Evolutionary conservation across 108 stramenopile genomes (phyloP), one percentile per base, ranked within the genome.

Genomic region (Aurantiochytrium sp.): DNA sequence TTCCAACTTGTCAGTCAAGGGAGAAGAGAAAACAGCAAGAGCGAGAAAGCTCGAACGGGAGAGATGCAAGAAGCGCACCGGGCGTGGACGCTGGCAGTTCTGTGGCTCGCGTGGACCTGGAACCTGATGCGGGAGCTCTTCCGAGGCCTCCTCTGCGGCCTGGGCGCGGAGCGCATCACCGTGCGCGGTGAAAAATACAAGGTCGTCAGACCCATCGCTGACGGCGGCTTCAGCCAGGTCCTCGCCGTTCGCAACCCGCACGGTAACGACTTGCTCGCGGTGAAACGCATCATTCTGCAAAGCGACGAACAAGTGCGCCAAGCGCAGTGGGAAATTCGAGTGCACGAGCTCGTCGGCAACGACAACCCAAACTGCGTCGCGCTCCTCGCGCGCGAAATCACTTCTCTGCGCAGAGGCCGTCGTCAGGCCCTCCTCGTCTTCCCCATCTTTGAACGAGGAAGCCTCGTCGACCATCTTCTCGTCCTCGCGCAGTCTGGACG

Each of bases 171-270:
- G 35, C 64, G 64, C 64, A 42, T 69, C 35, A 69, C 14, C 4
- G 25, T 69, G 19, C 44, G 72, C 45, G 72, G 72, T 1, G 72
- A 47, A 43, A 23, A 1, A 2, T 45, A 49, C 58, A 10, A 58
- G 25, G 47, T 51, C n/a, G 35, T 45, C 53, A 8, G 45, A 5
- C 51, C 25, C 45, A 12, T 88, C 35, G 88, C 88, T 16, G 88
- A 88, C 18, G 88, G 88, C 88, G 88, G 88, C 35, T 88, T 60
- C 60, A 21, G 58, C 44, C 35, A 59, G 59, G 88, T 88, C 0
- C 45, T 47, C 23, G 60, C 42, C 8, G 88, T 59, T 21, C 28
- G 29, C 44, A 60, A 19, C 28, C 29, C 21, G 59, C 12, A n/a
- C 28, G 14, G 60, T 8, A 44, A 35, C 42, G 44, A 35, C 8